phyloP scores from a whole-genome alignment of 108 stramenopile species.

The Pseudonitzschia pungens region DNA sequence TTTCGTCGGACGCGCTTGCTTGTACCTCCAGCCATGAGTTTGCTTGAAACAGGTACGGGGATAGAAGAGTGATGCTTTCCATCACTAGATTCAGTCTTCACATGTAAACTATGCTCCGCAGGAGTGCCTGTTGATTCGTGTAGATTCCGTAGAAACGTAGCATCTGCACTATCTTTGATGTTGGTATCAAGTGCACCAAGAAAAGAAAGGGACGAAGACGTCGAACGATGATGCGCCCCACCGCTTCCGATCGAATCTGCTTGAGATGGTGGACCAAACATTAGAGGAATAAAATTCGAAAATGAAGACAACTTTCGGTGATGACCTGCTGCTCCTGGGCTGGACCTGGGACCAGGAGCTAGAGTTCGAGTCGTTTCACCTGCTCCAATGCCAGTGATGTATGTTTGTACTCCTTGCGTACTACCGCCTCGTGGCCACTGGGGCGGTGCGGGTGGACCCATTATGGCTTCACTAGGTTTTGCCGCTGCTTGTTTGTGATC shows the following conservation, averaged over 20 bases:
- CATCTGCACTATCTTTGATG: constrained; percentile 39
- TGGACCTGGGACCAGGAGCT: not conserved
- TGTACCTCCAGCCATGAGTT: constrained; percentile 47
- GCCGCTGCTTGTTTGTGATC: constrained; percentile 15
- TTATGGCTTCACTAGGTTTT: not conserved
- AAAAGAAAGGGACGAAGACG: constrained; percentile 60
- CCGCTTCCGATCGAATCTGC: constrained; percentile 18
- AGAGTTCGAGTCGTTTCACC: constrained; percentile 28
- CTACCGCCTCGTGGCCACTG: constrained; percentile 27
- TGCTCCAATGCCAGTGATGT: constrained; percentile 46
- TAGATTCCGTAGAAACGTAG: constrained; percentile 32
- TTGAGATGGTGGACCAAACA: constrained; percentile 23
- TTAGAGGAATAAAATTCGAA: constrained; percentile 35
- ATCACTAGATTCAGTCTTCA: not conserved
- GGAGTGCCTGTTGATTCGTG: constrained; percentile 34
- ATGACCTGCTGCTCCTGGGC: constrained; percentile 24
- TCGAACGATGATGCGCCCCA: constrained; percentile 50
- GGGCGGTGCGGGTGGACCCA: constrained; percentile 24
- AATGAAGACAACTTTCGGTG: constrained; percentile 62
- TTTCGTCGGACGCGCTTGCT: constrained; percentile 83
- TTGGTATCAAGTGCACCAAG: constrained; percentile 47
- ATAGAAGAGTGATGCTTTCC: not conserved
- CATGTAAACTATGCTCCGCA: not conserved
- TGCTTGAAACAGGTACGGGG: constrained; percentile 17
- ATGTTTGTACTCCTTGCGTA: constrained; percentile 46